Percentiles rank a stretch among this genome's conserved stretches.
These are phyloP conservation scores for Oryza officinalis DNA, from an alignment of 176 grass and related monocot genomes.

Conservation along the genomic window DNA sequence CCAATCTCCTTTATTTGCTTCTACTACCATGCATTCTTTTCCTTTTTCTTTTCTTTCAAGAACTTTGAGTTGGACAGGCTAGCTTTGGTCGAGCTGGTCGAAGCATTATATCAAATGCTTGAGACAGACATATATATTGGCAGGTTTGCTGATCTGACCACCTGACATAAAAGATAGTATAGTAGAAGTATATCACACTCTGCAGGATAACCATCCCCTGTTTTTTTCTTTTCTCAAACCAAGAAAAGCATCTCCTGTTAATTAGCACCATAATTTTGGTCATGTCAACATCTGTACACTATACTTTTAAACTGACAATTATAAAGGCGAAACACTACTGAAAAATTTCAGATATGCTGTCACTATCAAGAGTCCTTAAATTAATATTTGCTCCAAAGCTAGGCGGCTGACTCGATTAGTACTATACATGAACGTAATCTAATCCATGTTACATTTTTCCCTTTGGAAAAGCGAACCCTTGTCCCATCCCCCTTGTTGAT, in stretches of 20 bases:
- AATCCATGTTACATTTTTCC: neutral
- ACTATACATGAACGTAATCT: neutral
- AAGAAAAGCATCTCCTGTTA: neutral
- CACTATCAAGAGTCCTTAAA: neutral
- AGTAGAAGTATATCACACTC: neutral
- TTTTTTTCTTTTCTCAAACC: neutral
- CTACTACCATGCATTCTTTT: neutral
- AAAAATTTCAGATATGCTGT: neutral
- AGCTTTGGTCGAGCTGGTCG: constrained; percentile 23
- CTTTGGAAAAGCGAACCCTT: neutral
- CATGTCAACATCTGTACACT: neutral
- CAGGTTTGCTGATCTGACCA: neutral
- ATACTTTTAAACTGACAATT: neutral
- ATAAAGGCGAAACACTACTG: neutral
- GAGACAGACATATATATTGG: neutral
- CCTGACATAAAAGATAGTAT: neutral
- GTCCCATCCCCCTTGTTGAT: neutral
- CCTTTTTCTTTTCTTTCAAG: constrained; percentile 35
- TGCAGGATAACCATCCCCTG: neutral
- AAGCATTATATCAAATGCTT: neutral
- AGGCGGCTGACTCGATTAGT: neutral
- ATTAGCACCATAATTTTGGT: neutral
- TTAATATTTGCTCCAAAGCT: neutral
- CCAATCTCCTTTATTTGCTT: constrained; percentile 5
- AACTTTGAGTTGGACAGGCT: constrained; percentile 17